Evolutionary conservation across 2,329 filamentous ascomycete genomes (phyloP).

Genomic region (Colletotrichum truncatum): DNA sequence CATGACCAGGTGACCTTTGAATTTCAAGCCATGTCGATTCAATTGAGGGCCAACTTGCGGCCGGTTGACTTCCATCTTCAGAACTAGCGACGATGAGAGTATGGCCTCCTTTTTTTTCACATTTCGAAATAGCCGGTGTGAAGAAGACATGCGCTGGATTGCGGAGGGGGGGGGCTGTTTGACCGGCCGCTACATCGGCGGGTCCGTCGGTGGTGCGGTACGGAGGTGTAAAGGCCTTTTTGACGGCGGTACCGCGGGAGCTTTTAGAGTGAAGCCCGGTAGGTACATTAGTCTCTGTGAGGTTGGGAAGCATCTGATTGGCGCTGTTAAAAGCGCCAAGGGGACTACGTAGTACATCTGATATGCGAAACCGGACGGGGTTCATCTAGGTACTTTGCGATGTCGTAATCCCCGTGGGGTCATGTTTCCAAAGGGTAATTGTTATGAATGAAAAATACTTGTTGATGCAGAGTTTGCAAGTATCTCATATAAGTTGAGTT

Average conservation of each 20-base stretch:
- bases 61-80: background rate
- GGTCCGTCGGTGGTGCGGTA: background rate
- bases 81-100: background rate
- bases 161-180: too few relatives aligned
- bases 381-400: background rate
- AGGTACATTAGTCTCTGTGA: too few relatives aligned
- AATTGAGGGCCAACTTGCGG: background rate
- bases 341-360: background rate
- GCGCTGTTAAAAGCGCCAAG: slow-evolving; percentile 17
- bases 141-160: background rate
- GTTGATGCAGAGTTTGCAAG: background rate
- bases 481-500: background rate
- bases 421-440: background rate
- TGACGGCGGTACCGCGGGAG: too few relatives aligned
- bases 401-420: background rate
- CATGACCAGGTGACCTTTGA: slow-evolving; percentile 11
- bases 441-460: background rate
- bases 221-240: background rate
- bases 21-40: background rate
- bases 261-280: background rate
- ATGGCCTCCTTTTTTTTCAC: background rate
- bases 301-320: slow-evolving; percentile 14
- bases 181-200: background rate
- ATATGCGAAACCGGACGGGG: slow-evolving; percentile 18
- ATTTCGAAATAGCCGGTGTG: background rate